A percentile compares a stretch with the other conserved stretches of the same genome.
Conservation (phyloP, 2,329 filamentous ascomycete genomes). For the Penicillium sp. region DNA sequence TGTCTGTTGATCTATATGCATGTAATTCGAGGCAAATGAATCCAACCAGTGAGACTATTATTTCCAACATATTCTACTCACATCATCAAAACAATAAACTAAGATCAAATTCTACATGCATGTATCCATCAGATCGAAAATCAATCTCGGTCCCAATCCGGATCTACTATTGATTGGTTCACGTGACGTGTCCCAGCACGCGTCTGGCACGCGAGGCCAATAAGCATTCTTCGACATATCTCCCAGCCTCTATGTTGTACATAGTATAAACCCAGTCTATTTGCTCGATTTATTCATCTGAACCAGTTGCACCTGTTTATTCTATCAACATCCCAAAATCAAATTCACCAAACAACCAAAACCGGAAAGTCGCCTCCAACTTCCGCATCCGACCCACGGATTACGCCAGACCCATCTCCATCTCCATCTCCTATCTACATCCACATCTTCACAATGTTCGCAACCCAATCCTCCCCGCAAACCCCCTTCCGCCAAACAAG, state of each 20-base stretch:
- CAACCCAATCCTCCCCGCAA: constrained; percentile 20
- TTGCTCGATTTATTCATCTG: background rate
- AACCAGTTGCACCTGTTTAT: background rate
- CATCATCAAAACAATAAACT: background rate
- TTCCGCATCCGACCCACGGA: constrained; percentile 23
- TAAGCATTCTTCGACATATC: background rate
- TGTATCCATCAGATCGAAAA: background rate
- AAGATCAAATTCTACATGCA: background rate
- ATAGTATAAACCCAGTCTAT: background rate
- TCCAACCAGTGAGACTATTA: background rate
- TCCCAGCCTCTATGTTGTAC: background rate
- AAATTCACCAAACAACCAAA: background rate
- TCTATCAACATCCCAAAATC: background rate
- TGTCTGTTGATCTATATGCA: constrained; percentile 22
- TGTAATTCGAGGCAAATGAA: constrained; percentile 26
- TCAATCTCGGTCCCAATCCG: background rate
- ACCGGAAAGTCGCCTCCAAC: constrained; percentile 13
- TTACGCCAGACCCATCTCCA: constrained; percentile 8
- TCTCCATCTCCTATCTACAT: background rate
- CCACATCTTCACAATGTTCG: constrained; percentile 29
- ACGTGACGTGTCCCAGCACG: constrained; percentile 5
- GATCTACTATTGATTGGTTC: background rate
- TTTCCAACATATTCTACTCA: background rate
- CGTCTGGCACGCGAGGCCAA: constrained; percentile 4
- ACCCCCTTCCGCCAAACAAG: constrained; percentile 23